Percentiles rank a stretch among this genome's conserved stretches.
Conservation (phyloP, 2,329 filamentous ascomycete species). For the Parastagonospora avenae region DNA sequence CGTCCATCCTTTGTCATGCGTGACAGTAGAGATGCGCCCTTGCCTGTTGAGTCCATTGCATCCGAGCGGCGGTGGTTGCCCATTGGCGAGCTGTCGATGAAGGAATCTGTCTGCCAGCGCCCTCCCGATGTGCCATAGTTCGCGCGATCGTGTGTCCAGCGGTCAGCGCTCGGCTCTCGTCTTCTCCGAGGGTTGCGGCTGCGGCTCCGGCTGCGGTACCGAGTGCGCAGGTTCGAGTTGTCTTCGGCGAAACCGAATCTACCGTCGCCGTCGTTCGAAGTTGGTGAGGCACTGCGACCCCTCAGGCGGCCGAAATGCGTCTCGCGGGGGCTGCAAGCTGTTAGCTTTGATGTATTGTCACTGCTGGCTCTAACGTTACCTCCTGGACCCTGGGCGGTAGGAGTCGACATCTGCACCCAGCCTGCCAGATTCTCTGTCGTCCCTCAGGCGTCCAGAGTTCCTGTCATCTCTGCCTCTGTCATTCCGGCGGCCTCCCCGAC, state of each 20-base stretch:
- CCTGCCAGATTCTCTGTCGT: conserved; percentile 15
- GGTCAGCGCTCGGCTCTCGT: conserved; percentile 30
- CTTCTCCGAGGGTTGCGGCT: conserved; percentile 29
- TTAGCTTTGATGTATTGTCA: conserved; percentile 6
- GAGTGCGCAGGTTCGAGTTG: conserved; percentile 50
- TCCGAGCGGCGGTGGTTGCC: conserved; percentile 53
- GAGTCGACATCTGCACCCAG: conserved; percentile 34
- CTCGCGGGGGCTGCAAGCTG: conserved; percentile 27
- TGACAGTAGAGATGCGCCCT: conserved; percentile 32
- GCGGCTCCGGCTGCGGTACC: conserved; percentile 50
- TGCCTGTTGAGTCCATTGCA: conserved; percentile 46
- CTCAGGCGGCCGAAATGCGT: conserved; percentile 57
- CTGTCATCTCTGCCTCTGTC: conserved; percentile 4
- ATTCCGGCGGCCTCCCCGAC: conserved; percentile 20
- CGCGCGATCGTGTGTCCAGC: conserved; percentile 39
- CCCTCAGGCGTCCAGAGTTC: conserved; percentile 16
- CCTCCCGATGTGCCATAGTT: conserved; percentile 25
- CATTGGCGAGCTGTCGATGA: conserved; percentile 46
- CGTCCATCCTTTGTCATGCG: conserved; percentile 45
- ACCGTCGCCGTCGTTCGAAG: conserved; percentile 53
- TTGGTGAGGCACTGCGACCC: conserved; percentile 65
- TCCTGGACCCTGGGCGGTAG: conserved; percentile 35
- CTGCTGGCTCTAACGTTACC: conserved; percentile 18
- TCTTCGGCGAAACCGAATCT: conserved; percentile 56
- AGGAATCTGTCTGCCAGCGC: conserved; percentile 34